Conservation (phyloP, 78 protist species). For the Creolimax fragrantissima region DNA sequence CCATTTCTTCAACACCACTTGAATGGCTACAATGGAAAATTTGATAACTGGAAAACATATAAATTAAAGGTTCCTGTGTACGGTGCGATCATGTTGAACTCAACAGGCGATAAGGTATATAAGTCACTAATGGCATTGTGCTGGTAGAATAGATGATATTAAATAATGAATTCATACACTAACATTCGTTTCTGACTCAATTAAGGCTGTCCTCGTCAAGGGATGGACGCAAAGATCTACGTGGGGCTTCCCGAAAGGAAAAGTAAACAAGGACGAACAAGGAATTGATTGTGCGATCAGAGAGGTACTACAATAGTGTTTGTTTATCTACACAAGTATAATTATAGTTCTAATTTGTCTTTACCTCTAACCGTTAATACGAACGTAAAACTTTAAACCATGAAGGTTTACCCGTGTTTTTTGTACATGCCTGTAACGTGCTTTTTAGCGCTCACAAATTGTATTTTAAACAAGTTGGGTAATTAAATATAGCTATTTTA, state of each 20-base stretch:
- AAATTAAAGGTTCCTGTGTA: constrained; percentile 64
- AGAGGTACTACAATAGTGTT: constrained; percentile 59
- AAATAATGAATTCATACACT: background rate
- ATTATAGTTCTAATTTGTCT: too few species aligned
- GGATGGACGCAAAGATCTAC: constrained; percentile 31
- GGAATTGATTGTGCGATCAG: constrained; percentile 62
- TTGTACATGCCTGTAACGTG: too few species aligned
- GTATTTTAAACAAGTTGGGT: background rate
- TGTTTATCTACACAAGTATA: too few species aligned
- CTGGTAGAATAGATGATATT: too few species aligned
- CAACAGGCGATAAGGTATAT: constrained; percentile 42
- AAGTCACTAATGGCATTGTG: background rate
- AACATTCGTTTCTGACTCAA: constrained; percentile 21
- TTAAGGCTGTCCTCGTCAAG: constrained; percentile 22
- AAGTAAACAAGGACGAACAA: constrained; percentile 60
- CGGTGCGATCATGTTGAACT: constrained; percentile 67
- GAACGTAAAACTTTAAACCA: too few species aligned
- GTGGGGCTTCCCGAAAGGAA: constrained; percentile 84
- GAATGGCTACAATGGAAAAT: constrained; percentile 25
- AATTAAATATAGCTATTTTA: background rate
- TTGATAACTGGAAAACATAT: constrained; percentile 49
- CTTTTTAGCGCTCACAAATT: background rate
- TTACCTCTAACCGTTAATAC: too few species aligned
- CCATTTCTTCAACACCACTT: constrained; percentile 29
- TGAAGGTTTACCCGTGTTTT: too few species aligned